Conservation (phyloP, 441 rosid species). For the Croton laevigatus region DNA sequence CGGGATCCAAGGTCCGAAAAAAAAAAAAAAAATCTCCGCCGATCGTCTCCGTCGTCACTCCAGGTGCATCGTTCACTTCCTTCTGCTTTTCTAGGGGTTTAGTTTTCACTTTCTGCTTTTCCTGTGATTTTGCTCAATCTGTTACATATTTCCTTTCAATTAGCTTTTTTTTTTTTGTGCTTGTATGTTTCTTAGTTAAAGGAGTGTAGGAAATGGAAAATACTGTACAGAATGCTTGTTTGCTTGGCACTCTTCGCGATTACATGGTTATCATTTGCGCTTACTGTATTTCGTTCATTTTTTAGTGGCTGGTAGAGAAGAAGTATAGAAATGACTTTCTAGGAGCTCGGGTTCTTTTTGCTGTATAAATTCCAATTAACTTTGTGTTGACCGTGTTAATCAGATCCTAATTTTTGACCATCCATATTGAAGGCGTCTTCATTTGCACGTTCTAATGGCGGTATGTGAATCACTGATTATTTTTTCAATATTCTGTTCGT, state of each 20-base stretch:
- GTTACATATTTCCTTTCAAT: background rate
- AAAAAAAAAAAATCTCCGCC: no score
- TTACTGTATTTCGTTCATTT: background rate
- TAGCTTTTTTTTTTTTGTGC: background rate
- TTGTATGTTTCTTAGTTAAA: background rate
- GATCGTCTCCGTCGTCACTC: background rate
- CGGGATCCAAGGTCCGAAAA: slow-evolving; percentile 18
- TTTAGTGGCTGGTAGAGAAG: background rate
- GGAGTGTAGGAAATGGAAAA: background rate
- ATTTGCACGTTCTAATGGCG: slow-evolving; percentile 31
- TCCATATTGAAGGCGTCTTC: background rate
- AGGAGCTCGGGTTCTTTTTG: background rate
- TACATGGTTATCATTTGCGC: background rate
- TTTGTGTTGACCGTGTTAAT: background rate
- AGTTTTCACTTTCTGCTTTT: background rate
- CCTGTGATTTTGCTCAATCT: background rate
- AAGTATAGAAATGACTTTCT: background rate
- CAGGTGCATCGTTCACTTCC: background rate
- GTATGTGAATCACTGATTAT: slow-evolving; percentile 25
- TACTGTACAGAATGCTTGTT: background rate
- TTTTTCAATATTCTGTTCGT: background rate
- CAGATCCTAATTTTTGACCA: slow-evolving; percentile 27
- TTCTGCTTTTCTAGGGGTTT: slow-evolving; percentile 2
- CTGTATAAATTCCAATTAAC: background rate
- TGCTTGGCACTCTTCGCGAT: background rate